Conservation (phyloP, 139 green algal species). For the Chlamydomonas asymmetrica region DNA sequence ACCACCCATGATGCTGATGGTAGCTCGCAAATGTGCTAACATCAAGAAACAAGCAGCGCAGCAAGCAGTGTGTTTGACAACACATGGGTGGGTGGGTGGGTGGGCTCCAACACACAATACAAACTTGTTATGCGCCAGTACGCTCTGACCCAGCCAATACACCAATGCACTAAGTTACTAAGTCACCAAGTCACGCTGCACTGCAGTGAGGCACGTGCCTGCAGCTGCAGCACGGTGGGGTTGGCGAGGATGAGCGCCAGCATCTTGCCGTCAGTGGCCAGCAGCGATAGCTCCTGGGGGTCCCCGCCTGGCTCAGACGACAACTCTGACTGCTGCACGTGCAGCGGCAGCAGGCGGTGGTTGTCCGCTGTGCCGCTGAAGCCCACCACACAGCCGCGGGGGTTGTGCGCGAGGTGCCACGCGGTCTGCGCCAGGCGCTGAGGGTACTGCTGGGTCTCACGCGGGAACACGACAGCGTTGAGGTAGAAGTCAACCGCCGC, state of each 20-base stretch:
- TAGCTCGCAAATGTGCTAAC: too few species aligned
- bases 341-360: slow-evolving; percentile 57
- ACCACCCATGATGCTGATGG: background rate
- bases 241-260: slow-evolving; percentile 47
- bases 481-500: slow-evolving; percentile 52
- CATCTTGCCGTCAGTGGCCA: slow-evolving; percentile 69
- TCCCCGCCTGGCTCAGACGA: too few species aligned
- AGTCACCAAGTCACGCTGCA: too few species aligned
- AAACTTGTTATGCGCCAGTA: background rate
- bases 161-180: too few species aligned
- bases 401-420: slow-evolving; percentile 57
- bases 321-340: slow-evolving; percentile 37
- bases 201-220: too few species aligned
- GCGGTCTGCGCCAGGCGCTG: slow-evolving; percentile 35
- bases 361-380: slow-evolving; percentile 68
- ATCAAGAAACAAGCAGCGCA: too few species aligned
- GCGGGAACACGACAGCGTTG: slow-evolving; percentile 32
- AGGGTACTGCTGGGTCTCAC: slow-evolving; percentile 43
- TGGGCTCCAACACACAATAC: background rate
- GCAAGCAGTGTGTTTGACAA: background rate
- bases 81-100: background rate
- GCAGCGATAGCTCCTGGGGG: slow-evolving; percentile 7
- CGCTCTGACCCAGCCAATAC: slow-evolving; percentile 11
- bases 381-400: slow-evolving; percentile 21
- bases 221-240: slow-evolving; percentile 10